phyloP scores from a whole-genome alignment of 306 rosid genomes.

The Quercus variabilis region DNA sequence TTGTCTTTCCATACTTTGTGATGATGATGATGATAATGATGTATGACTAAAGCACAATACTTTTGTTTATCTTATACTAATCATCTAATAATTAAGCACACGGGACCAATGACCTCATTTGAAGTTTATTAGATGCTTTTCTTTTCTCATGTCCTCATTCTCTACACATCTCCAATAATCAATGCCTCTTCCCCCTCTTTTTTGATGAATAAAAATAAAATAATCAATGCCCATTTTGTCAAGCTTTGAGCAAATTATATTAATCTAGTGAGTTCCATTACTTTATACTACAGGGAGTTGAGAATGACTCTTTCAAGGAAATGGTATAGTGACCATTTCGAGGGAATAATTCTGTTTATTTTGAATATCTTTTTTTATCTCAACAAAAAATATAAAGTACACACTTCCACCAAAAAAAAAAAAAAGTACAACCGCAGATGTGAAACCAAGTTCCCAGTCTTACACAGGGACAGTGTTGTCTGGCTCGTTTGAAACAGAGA shows the following conservation, averaged over 20 bases:
- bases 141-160: conserved; percentile 22
- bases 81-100: conserved; percentile 20
- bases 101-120: conserved; percentile 30
- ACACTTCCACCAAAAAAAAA: background rate
- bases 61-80: conserved; percentile 10
- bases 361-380: background rate
- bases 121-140: conserved; percentile 31
- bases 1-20: conserved; percentile 23
- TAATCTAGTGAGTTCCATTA: background rate
- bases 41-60: conserved; percentile 25
- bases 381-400: background rate
- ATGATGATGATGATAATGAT: conserved; percentile 2
- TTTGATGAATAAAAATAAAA: background rate
- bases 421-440: background rate
- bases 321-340: conserved; percentile 15
- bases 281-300: conserved; percentile 10
- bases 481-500: no score
- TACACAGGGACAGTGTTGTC: no score
- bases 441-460: background rate
- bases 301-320: conserved; percentile 14
- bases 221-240: background rate
- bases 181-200: background rate
- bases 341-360: conserved; percentile 4
- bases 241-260: background rate
- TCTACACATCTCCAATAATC: conserved; percentile 9